A percentile compares a stretch with the other conserved stretches of the same genome.
Evolutionary conservation across 768 basidiomycete genomes (phyloP).

Genomic region (Inosperma sp.): DNA sequence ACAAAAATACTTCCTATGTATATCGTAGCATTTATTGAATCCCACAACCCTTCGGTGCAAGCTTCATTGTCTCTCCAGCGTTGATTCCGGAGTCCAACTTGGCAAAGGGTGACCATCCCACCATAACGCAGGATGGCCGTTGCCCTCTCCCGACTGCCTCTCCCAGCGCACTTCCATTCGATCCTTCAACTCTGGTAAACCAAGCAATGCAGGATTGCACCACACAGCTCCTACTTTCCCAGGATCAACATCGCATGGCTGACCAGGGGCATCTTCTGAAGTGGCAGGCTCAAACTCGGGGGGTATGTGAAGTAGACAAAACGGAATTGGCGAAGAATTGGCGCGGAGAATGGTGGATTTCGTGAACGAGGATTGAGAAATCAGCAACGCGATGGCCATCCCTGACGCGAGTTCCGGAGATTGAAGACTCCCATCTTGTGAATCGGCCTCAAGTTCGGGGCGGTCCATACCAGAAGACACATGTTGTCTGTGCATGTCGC

Average conservation of each 20-base stretch:
- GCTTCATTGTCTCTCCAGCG: too few relatives aligned
- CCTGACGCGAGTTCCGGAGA: conserved; percentile 23
- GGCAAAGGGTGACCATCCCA: conserved; percentile 35
- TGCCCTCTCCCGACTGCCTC: conserved; percentile 27
- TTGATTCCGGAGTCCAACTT: conserved; percentile 21
- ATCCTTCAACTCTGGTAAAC: conserved; percentile 50
- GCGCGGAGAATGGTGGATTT: conserved; percentile 63
- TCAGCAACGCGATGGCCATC: conserved; percentile 66
- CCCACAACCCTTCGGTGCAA: too few relatives aligned
- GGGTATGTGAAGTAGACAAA: conserved; percentile 77
- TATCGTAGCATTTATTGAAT: too few relatives aligned
- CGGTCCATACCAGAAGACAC: neutral
- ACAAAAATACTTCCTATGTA: too few relatives aligned
- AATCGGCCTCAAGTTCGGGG: neutral
- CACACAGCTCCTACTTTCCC: conserved; percentile 45
- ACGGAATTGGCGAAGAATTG: conserved; percentile 69
- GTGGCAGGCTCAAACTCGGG: conserved; percentile 20
- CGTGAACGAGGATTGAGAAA: conserved; percentile 81
- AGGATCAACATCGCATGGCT: conserved; percentile 5
- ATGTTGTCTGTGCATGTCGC: neutral
- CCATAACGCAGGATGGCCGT: conserved; percentile 44
- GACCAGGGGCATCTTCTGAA: neutral
- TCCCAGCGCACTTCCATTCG: conserved; percentile 69
- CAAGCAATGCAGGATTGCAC: conserved; percentile 67
- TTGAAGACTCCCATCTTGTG: neutral